phyloP scores from a whole-genome alignment of 2,329 filamentous ascomycete genomes.

The Chaetomium globosum region DNA sequence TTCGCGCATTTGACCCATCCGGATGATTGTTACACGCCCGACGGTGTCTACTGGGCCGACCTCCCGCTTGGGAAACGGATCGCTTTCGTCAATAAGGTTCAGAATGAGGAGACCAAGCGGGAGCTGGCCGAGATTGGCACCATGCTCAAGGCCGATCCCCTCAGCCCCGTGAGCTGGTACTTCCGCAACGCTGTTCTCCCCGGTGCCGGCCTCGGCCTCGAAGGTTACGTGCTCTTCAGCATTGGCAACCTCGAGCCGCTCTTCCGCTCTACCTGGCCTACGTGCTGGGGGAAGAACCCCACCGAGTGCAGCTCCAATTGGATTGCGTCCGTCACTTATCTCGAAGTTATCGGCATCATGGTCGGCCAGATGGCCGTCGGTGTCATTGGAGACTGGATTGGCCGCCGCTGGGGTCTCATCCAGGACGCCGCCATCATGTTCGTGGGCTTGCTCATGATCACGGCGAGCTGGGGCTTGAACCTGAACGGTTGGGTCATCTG shows the following conservation, averaged over 20 bases:
- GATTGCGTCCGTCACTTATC: conserved; percentile 82
- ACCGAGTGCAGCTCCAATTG: conserved; percentile 75
- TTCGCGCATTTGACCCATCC: conserved; percentile 83
- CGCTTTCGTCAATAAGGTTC: conserved; percentile 74
- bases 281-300: conserved; percentile 70
- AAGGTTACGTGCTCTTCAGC: conserved; percentile 96
- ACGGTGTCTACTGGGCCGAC: conserved; percentile 93
- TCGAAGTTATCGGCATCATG: conserved; percentile 95
- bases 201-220: conserved; percentile 86
- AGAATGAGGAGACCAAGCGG: conserved; percentile 67
- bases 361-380: conserved; percentile 88
- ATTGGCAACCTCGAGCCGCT: conserved; percentile 90
- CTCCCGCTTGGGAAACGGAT: conserved; percentile 70
- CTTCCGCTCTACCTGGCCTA: conserved; percentile 72
- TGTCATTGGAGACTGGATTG: conserved; percentile 71
- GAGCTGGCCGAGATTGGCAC: conserved; percentile 69
- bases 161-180: conserved; percentile 83
- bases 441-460: conserved; percentile 86
- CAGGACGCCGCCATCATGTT: conserved; percentile 97
- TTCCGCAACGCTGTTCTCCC: conserved; percentile 89
- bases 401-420: conserved; percentile 91
- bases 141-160: conserved; percentile 85
- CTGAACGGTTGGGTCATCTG: conserved; percentile 96
- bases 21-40: conserved; percentile 80
- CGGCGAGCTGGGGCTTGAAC: conserved; percentile 82